These are phyloP conservation scores for Vitis riparia DNA, from an alignment of 164 flowering plant species.

Conservation along the genomic window DNA sequence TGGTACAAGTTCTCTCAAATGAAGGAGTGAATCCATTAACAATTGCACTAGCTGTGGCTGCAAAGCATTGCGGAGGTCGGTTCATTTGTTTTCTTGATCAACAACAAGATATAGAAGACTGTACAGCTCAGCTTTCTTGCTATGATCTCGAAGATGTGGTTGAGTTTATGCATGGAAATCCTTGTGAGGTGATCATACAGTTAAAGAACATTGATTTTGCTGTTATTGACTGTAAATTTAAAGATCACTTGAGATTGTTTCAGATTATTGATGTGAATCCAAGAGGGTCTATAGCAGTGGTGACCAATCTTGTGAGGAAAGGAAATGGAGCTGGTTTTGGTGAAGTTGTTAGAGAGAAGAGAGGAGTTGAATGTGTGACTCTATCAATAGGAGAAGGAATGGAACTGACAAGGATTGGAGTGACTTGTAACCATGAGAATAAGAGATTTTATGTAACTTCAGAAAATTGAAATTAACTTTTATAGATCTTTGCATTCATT, in stretches of 20 bases:
- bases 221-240: conserved; percentile 3
- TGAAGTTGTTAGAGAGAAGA: background rate
- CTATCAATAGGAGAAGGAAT: background rate
- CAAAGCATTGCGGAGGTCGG: too few relatives aligned
- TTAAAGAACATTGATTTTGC: conserved; percentile 11
- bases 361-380: background rate
- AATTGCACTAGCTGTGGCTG: too few relatives aligned
- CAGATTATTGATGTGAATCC: conserved; percentile 14
- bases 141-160: conserved; percentile 1
- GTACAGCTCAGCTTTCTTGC: background rate
- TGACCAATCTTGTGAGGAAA: background rate
- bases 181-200: conserved; percentile 6
- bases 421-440: background rate
- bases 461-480: too few relatives aligned
- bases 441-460: too few relatives aligned
- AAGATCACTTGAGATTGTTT: background rate
- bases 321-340: background rate
- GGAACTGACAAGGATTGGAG: background rate
- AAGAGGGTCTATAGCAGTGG: background rate
- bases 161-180: conserved; percentile 13
- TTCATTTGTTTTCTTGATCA: background rate
- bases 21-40: too few relatives aligned
- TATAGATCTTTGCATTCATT: too few relatives aligned
- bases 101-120: background rate
- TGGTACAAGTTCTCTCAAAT: too few relatives aligned